Evolutionary conservation across 2,329 filamentous ascomycete species (phyloP).

Genomic region (Coleophoma crateriformis): DNA sequence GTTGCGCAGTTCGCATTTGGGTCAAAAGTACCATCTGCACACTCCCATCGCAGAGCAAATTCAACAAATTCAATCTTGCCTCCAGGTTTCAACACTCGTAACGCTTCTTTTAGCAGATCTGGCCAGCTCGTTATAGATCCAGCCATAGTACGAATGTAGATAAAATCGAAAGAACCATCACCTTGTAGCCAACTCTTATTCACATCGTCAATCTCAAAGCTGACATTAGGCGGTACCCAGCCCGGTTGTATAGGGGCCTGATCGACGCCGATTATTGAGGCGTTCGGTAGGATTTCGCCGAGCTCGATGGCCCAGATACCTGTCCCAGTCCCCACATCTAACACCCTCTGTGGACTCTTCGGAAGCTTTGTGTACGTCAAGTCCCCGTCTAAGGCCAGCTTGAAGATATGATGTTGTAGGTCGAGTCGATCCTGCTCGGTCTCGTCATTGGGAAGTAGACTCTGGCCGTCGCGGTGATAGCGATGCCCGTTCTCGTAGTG

Average conservation of each 20-base stretch:
- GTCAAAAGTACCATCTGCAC: slow-evolving; percentile 10
- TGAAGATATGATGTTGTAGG: slow-evolving; percentile 10
- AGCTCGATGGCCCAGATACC: slow-evolving; percentile 57
- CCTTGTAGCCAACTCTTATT: slow-evolving; percentile 39
- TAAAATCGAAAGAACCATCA: slow-evolving; percentile 47
- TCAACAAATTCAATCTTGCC: slow-evolving; percentile 15
- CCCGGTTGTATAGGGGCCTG: slow-evolving; percentile 50
- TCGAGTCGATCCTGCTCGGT: slow-evolving; percentile 12
- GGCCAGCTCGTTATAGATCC: slow-evolving; percentile 51
- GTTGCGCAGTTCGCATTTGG: slow-evolving; percentile 5
- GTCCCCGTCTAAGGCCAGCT: slow-evolving; percentile 10
- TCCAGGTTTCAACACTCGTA: slow-evolving; percentile 16
- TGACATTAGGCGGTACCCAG: slow-evolving; percentile 53
- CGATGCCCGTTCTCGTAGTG: slow-evolving; percentile 39
- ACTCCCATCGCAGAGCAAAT: slow-evolving; percentile 10
- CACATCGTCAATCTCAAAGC: slow-evolving; percentile 59
- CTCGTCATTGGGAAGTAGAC: slow-evolving; percentile 10
- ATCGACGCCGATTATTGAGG: slow-evolving; percentile 44
- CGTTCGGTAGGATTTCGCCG: slow-evolving; percentile 36
- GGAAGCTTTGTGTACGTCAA: slow-evolving; percentile 11
- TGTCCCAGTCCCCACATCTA: slow-evolving; percentile 46
- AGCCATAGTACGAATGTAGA: slow-evolving; percentile 51
- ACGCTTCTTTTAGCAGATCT: slow-evolving; percentile 46
- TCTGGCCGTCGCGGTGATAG: slow-evolving; percentile 37
- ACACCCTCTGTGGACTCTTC: slow-evolving; percentile 28